Base-by-base conservation (phyloP, 495 filamentous ascomycete genomes). In the Xylaria palmicola region DNA sequence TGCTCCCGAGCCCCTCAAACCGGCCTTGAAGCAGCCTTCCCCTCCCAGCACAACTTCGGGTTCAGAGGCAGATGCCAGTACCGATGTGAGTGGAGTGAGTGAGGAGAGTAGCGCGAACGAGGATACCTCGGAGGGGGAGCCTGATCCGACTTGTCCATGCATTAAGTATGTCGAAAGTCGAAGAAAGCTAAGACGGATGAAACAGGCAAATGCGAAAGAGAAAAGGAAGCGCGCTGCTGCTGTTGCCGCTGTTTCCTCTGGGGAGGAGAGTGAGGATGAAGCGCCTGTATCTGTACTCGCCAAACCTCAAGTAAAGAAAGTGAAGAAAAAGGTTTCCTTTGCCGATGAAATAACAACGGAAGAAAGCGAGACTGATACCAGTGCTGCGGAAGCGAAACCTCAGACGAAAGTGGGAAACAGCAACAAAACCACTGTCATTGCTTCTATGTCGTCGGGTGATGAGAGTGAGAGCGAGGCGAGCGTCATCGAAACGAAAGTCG, bases 71-170 rank as follows among this genome's bases (percentile, higher is more conserved):
- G 59, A 67, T 29, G 24, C 37, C 24, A 62, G 43, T 27, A 37
- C 36, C 8, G 36, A 56, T 20, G 37, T 43, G 29, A 60, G 63
- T 30, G 40, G 58, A n/a, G 37, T 43, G 29, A 60, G 63, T 30
- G 40, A 60, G 20, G 68, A 68, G 12, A 56, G 39, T 41, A 57
- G 60, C 26, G 56, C 41, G 2, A 57, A 60, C 17, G 54, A 64
- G 30, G 61, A 26, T 2, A 40, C 24, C 26, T 24, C 47, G 15
- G 60, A 64, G 12, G 59, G 66, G 19, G 56, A 68, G 17, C 26
- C 54, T 4, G 57, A 65, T 41, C 45, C 55, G 3, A 66, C 63
- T 17, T 73, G 71, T 26, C 61, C 66, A 34, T 75, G 72, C 48
- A 36, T 51, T 0, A 60, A 65, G 8, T 75, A 71, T 36, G 49